Conservation (phyloP, 352 stramenopile genomes). For the Globisporangium carolinianum region DNA sequence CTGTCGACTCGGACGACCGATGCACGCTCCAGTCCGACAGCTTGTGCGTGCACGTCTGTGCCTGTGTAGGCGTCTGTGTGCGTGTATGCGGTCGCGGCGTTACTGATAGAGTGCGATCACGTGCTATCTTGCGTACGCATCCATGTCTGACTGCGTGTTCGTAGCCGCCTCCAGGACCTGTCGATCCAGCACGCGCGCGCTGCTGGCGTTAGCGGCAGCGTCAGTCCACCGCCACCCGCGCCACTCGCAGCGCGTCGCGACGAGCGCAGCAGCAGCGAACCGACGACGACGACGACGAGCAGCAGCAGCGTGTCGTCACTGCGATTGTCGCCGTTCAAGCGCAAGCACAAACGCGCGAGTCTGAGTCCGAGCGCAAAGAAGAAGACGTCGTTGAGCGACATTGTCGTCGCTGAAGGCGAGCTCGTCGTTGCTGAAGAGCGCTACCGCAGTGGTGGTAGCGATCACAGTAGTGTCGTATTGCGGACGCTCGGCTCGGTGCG, state of each 20-base stretch:
- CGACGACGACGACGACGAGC: neutral
- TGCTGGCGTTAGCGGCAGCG: neutral
- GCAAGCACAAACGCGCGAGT: slow-evolving; percentile 35
- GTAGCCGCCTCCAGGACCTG: slow-evolving; percentile 30
- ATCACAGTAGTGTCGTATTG: slow-evolving; percentile 9
- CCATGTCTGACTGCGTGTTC: too few relatives aligned
- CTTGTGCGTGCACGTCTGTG: slow-evolving; percentile 3
- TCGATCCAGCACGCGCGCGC: slow-evolving; percentile 15
- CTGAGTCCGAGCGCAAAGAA: slow-evolving; percentile 16
- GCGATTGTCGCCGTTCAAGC: slow-evolving; percentile 16
- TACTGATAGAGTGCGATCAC: too few relatives aligned
- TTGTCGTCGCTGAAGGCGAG: slow-evolving; percentile 39
- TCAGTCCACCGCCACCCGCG: neutral
- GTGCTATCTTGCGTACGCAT: too few relatives aligned
- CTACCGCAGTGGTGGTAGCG: too few relatives aligned
- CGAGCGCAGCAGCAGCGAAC: neutral
- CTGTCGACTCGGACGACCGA: neutral
- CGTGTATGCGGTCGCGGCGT: neutral
- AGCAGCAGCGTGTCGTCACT: neutral
- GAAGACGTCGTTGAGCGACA: slow-evolving; percentile 20
- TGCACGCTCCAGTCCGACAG: slow-evolving; percentile 4
- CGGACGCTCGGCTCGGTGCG: slow-evolving; percentile 45
- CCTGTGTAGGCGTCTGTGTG: neutral
- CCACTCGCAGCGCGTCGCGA: neutral
- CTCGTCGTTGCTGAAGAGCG: slow-evolving; percentile 44